Evolutionary conservation across 1,284 basidiomycete genomes (phyloP).

Genomic region (Sanghuangporus baumii): DNA sequence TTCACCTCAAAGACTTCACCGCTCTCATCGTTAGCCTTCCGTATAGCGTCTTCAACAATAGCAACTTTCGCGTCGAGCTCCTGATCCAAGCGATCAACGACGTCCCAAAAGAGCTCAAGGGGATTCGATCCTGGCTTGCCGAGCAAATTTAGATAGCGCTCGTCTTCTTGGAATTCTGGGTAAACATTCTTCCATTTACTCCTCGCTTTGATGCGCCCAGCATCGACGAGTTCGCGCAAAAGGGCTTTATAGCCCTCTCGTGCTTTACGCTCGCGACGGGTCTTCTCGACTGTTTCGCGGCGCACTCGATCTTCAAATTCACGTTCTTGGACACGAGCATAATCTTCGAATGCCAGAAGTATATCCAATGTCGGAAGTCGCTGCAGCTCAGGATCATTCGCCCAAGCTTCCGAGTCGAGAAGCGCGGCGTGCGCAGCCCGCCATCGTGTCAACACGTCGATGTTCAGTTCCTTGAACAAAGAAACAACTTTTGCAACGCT

Average conservation of each 20-base stretch:
- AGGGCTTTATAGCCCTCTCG: conserved; percentile 83
- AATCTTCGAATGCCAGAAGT: conserved; percentile 87
- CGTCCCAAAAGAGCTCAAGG: conserved; percentile 94
- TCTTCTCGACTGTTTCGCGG: conserved; percentile 75
- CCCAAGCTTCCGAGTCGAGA: conserved; percentile 73
- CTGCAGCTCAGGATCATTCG: conserved; percentile 65
- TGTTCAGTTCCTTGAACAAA: conserved; percentile 76
- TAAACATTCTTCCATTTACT: conserved; percentile 91
- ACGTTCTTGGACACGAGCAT: conserved; percentile 79
- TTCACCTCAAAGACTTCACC: conserved; percentile 44
- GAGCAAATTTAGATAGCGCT: conserved; percentile 80
- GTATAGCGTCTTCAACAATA: conserved; percentile 56
- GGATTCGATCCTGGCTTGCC: conserved; percentile 92
- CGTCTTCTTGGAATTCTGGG: conserved; percentile 69
- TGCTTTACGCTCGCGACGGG: conserved; percentile 78
- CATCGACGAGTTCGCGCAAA: conserved; percentile 60
- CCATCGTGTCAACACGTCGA: conserved; percentile 89
- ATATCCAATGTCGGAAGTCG: conserved; percentile 86
- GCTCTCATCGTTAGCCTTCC: conserved; percentile 36
- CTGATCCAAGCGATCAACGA: conserved; percentile 83
- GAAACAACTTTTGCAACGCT: conserved; percentile 75
- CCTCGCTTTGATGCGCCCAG: conserved; percentile 71
- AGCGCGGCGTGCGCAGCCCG: conserved; percentile 74
- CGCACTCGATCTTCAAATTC: conserved; percentile 84
- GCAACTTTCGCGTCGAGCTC: conserved; percentile 74